phyloP scores from a whole-genome alignment of 495 filamentous ascomycete genomes.

The Penicillium odoratum region DNA sequence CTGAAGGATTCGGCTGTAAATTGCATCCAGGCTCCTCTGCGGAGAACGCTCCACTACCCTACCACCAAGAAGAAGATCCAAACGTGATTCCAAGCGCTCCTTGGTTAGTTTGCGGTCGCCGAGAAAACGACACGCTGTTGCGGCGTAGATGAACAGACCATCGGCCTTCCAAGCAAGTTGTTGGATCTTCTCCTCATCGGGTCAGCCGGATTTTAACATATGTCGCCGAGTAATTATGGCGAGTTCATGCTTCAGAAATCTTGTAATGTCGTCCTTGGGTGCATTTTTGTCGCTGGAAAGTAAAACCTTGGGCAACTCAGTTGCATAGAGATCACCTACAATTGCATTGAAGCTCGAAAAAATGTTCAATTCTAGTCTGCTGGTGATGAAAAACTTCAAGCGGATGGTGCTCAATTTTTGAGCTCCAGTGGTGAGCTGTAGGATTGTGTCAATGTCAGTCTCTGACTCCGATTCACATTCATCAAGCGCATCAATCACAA shows the following conservation, averaged over 20 bases:
- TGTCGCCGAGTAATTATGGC: neutral
- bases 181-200: constrained; percentile 1
- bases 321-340: neutral
- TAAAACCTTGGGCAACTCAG: neutral
- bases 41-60: neutral
- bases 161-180: constrained; percentile 10
- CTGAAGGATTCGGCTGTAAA: constrained; percentile 21
- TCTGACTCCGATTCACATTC: neutral
- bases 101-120: constrained; percentile 11
- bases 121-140: constrained; percentile 28
- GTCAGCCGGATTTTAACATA: neutral
- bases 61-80: neutral
- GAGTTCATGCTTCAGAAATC: neutral
- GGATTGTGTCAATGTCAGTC: neutral
- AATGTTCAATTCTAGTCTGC: constrained; percentile 4
- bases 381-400: constrained; percentile 3
- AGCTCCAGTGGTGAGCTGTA: neutral
- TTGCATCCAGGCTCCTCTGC: constrained; percentile 14
- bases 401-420: neutral
- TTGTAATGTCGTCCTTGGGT: neutral
- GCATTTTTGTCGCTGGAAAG: neutral
- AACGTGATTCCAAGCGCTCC: neutral
- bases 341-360: neutral
- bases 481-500: constrained; percentile 6
- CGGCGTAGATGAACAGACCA: constrained; percentile 28